A percentile compares a stretch with the other conserved stretches of the same genome.
phyloP scores from a whole-genome alignment of 1,284 basidiomycete genomes.

The Erythrobasidium hasegawianum region DNA sequence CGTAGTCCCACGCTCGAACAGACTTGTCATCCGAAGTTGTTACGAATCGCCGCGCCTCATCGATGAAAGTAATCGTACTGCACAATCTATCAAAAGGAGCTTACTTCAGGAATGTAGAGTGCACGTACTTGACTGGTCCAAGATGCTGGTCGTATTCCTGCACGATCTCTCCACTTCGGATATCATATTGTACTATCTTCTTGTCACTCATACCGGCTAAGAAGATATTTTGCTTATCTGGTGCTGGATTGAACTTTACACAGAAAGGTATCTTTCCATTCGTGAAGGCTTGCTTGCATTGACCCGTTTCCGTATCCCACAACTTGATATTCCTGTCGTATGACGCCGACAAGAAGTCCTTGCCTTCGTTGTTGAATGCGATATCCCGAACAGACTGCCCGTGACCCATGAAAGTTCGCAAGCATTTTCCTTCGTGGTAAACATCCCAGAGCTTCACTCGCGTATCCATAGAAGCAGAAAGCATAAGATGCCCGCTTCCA shows the following conservation, averaged over 20 bases:
- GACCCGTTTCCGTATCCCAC: conserved; percentile 97
- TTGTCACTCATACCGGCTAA: conserved; percentile 98
- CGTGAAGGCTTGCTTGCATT: conserved; percentile 90
- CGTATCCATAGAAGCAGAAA: conserved; percentile 96
- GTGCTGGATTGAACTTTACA: conserved; percentile 89
- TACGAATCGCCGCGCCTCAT: conserved; percentile 92
- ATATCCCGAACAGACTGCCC: conserved; percentile 94
- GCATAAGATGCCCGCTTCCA: conserved; percentile 81
- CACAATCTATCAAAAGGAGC: not conserved
- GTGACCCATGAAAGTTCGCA: conserved; percentile 96
- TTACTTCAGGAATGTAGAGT: not conserved
- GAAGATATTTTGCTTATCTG: conserved; percentile 94
- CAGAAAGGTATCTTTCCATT: conserved; percentile 97
- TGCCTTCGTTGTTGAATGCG: conserved; percentile 88
- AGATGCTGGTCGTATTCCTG: conserved; percentile 99
- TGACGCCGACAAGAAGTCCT: conserved; percentile 81
- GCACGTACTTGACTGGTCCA: conserved; percentile 65
- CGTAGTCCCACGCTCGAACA: conserved; percentile 80
- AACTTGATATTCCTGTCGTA: conserved; percentile 97
- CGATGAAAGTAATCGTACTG: conserved; percentile 95
- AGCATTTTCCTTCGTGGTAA: conserved; percentile 91
- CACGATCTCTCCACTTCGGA: conserved; percentile 83
- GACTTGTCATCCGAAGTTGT: conserved; percentile 99
- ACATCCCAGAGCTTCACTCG: conserved; percentile 99
- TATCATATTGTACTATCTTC: conserved; percentile 98